Evolutionary conservation across 1,284 basidiomycete species (phyloP).

Genomic region (Trametes versicolor): DNA sequence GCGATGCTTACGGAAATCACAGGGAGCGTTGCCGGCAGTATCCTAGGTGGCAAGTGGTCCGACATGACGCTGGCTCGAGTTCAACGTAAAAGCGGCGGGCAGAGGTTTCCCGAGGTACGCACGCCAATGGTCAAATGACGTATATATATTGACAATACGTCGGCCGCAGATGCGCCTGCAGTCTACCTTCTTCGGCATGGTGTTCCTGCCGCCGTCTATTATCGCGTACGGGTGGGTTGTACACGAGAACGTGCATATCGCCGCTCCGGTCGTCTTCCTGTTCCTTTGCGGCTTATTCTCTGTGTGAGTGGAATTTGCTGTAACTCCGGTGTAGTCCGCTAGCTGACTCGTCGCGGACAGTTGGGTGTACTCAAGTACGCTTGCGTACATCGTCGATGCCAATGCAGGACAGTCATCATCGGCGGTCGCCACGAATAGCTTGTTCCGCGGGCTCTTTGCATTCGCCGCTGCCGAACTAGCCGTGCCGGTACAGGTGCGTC

Average conservation of each 20-base stretch:
- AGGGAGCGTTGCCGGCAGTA: conserved; percentile 71
- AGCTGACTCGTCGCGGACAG: conserved; percentile 44
- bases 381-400: conserved; percentile 81
- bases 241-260: conserved; percentile 67
- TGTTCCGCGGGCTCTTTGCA: conserved; percentile 72
- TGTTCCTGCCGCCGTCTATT: conserved; percentile 64
- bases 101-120: conserved; percentile 71
- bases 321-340: no score
- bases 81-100: conserved; percentile 67
- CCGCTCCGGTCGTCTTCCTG: conserved; percentile 66
- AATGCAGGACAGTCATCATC: conserved; percentile 76
- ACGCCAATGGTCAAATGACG: not conserved
- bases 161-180: conserved; percentile 67
- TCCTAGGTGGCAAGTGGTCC: conserved; percentile 81
- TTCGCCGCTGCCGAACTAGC: conserved; percentile 76
- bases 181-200: conserved; percentile 63
- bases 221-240: conserved; percentile 82
- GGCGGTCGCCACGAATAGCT: conserved; percentile 76
- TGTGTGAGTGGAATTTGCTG: conserved; percentile 56
- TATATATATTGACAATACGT: not conserved
- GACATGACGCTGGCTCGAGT: conserved; percentile 68
- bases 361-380: conserved; percentile 73
- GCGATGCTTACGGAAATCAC: not conserved
- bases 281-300: conserved; percentile 74
- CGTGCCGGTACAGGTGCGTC: conserved; percentile 66